Conservation (phyloP, 164 flowering plant species). For the Warburgia ugandensis region DNA sequence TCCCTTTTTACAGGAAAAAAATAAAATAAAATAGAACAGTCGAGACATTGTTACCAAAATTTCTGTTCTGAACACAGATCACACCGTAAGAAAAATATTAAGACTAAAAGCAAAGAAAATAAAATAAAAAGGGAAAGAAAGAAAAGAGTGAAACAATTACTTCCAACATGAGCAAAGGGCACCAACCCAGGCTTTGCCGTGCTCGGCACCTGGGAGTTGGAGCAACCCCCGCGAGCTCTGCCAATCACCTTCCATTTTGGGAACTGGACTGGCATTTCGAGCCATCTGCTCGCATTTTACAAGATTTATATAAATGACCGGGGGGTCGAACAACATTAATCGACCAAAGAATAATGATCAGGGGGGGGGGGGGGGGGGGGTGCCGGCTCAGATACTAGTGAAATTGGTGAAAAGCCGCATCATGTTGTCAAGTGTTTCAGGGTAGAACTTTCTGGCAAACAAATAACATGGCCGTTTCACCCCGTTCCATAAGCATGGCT, state of each 20-base stretch:
- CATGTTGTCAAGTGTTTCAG: conserved; percentile 50
- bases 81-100: too few species aligned
- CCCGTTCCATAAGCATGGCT: conserved; percentile 74
- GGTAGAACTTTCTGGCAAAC: conserved; percentile 71
- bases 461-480: conserved; percentile 66
- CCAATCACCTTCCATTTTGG: conserved; percentile 18
- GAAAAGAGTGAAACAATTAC: too few species aligned
- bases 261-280: conserved; percentile 8
- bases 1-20: too few species aligned
- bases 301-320: conserved; percentile 19
- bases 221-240: conserved; percentile 19
- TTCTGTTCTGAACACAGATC: too few species aligned
- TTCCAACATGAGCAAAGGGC: too few species aligned
- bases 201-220: not conserved
- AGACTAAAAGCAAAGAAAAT: too few species aligned
- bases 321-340: conserved; percentile 19
- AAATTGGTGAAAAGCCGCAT: conserved; percentile 55
- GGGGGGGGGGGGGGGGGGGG: not conserved
- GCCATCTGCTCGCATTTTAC: conserved; percentile 23
- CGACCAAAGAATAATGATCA: conserved; percentile 35
- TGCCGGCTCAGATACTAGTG: conserved; percentile 33
- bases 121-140: too few species aligned
- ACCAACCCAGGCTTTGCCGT: too few species aligned
- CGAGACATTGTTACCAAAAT: too few species aligned
- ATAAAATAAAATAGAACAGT: too few species aligned